These are phyloP conservation scores for Aciculosporium take DNA, from an alignment of 2,329 filamentous ascomycete species.

Conservation along the genomic window DNA sequence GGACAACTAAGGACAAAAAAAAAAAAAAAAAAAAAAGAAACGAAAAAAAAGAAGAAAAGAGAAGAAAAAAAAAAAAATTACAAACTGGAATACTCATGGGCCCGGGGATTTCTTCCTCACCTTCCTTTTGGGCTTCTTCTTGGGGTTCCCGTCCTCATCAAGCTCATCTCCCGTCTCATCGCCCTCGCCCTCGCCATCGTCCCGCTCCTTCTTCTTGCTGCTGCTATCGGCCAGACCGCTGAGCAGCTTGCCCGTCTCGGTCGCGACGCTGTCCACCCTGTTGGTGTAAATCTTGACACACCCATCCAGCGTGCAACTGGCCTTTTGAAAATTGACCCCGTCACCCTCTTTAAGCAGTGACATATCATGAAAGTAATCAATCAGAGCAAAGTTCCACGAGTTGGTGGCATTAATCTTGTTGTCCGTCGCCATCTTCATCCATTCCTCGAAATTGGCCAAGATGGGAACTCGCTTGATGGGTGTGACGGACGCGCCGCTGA, in stretches of 20 bases:
- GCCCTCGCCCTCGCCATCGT: constrained; percentile 55
- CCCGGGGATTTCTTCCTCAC: constrained; percentile 33
- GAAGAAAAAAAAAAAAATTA: too few species aligned
- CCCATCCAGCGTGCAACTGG: constrained; percentile 90
- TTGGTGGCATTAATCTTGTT: constrained; percentile 98
- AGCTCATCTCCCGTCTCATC: constrained; percentile 52
- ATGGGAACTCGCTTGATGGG: constrained; percentile 94
- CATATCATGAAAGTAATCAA: constrained; percentile 99
- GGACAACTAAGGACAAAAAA: neutral
- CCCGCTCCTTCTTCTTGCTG: constrained; percentile 53
- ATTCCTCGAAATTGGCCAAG: constrained; percentile 96
- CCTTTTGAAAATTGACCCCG: constrained; percentile 96
- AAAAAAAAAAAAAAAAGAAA: too few species aligned
- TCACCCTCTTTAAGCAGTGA: constrained; percentile 91
- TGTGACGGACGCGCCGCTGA: constrained; percentile 65
- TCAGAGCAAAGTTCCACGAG: constrained; percentile 99
- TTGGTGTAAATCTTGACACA: constrained; percentile 99
- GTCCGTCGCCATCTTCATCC: constrained; percentile 99
- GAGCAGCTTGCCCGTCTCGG: constrained; percentile 86
- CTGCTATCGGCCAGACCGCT: constrained; percentile 85
- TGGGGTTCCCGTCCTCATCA: constrained; percentile 44
- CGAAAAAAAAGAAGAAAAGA: too few species aligned
- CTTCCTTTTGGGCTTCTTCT: constrained; percentile 60
- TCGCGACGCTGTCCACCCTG: constrained; percentile 93
- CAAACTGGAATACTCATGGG: too few species aligned